Percentiles rank a stretch among this genome's conserved stretches.
Evolutionary conservation across 2,329 filamentous ascomycete genomes (phyloP).

Genomic region (Monosporascus ibericus): DNA sequence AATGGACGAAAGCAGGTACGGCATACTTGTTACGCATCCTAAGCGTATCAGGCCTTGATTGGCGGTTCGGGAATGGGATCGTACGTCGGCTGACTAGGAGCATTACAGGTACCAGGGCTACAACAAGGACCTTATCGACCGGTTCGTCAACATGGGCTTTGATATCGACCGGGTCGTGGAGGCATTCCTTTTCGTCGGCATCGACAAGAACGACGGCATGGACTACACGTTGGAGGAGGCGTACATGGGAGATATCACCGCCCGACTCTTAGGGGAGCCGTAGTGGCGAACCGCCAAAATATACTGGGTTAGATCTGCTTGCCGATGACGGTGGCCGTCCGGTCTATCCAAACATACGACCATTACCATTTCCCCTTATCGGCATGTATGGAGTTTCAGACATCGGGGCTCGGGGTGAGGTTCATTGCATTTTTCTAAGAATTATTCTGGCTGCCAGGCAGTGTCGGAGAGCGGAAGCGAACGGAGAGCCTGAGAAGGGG

Average conservation of each 20-base stretch:
- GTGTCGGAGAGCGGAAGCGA: not conserved
- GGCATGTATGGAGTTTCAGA: slow-evolving; percentile 2
- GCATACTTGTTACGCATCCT: not conserved
- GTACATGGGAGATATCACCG: slow-evolving; percentile 85
- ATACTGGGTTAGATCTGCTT: not conserved
- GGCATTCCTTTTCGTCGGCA: slow-evolving; percentile 75
- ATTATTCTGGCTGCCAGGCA: too few species aligned
- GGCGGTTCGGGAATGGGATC: not conserved
- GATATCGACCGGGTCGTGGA: slow-evolving; percentile 79
- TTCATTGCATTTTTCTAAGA: not conserved
- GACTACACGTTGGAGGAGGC: slow-evolving; percentile 86
- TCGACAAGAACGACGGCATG: slow-evolving; percentile 69
- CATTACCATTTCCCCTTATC: not conserved
- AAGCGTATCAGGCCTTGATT: too few species aligned
- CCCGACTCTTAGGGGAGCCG: slow-evolving; percentile 72
- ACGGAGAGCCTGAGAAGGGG: not conserved
- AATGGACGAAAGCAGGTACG: slow-evolving; percentile 43
- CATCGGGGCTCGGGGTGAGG: not conserved
- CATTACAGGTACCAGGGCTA: slow-evolving; percentile 72
- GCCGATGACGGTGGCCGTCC: not conserved
- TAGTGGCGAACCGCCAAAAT: slow-evolving; percentile 1
- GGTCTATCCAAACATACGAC: not conserved
- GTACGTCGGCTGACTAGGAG: not conserved
- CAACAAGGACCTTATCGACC: slow-evolving; percentile 73
- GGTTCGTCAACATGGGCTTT: slow-evolving; percentile 89